Evolutionary conservation across 495 filamentous ascomycete genomes (phyloP), one percentile per base, ranked within the genome.

Genomic region (Aspergillus saccharolyticus): DNA sequence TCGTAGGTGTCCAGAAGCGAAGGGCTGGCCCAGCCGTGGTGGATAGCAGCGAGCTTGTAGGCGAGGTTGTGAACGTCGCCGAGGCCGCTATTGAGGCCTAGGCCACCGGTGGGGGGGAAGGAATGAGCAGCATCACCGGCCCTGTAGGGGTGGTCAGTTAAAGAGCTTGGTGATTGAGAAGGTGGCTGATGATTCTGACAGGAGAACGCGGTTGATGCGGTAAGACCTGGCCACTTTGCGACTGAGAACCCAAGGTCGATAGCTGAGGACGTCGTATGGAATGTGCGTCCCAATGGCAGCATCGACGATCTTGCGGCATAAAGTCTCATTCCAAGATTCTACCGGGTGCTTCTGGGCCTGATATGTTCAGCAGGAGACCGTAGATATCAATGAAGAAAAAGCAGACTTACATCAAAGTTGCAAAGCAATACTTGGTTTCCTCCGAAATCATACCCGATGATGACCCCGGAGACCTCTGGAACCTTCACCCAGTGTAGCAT

Each of bases 101-200:
- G 63, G 3, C 71, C 70, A 12, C 70, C 73, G 49, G 66, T 63
- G 22, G 70, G 64, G 21, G 69, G 68, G 54, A 71, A 71, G 19
- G 66, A 67, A 48, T 74, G 71, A 16, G 71, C 73, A 28, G 81
- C 77, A 65, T 86, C 82, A 10, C 83, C 83, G 24, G 78, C 81
- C 44, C 72, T 73, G 21, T 46, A 54, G 48, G 10, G 3, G 39
- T n/a, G 43, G 30, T 10, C 14, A 42, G 21, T 25, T 44, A 25
- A 8, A 28, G n/a, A 28, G n/a, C 8, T 2, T 20, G 17, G 20
- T 5, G 2, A 10, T 39, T 21, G 12, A 6, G 19, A 15, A 43
- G 19, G 4, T 2, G 18, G 16, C 5, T 5, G 6, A 18, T 12
- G 33, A 15, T 12, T 64, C 72, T 63, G 49, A 77, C 74, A 77